These are phyloP conservation scores for Carex sylvatica DNA, from an alignment of 202 grass and related monocot genomes.

Conservation along the genomic window DNA sequence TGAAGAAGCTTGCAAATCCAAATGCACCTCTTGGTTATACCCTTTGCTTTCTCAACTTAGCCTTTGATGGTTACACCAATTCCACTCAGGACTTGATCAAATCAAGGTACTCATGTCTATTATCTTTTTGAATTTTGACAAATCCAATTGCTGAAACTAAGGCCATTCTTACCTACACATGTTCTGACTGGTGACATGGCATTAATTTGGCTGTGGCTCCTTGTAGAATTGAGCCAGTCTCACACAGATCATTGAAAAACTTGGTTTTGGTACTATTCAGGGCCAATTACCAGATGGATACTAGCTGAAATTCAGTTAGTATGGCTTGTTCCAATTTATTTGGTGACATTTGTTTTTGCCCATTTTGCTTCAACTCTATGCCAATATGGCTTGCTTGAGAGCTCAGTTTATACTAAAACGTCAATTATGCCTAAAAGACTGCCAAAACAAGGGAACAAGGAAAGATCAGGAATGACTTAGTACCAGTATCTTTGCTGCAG, in stretches of 20 bases:
- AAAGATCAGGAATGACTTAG: neutral
- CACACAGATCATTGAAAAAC: neutral
- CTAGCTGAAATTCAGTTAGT: neutral
- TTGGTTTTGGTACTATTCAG: neutral
- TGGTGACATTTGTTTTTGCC: neutral
- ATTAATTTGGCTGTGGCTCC: neutral
- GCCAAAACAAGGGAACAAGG: neutral
- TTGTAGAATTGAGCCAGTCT: neutral
- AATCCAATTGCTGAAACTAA: constrained; percentile 4
- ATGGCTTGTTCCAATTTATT: neutral
- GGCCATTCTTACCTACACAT: neutral
- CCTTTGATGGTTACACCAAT: constrained; percentile 95
- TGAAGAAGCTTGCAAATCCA: constrained; percentile 97
- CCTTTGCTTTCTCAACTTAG: constrained; percentile 95
- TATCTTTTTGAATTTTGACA: neutral
- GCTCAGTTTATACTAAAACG: neutral
- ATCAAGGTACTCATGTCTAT: constrained; percentile 52
- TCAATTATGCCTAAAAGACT: neutral
- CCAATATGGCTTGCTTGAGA: neutral
- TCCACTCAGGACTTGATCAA: constrained; percentile 97
- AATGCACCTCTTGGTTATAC: constrained; percentile 87
- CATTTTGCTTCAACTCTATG: neutral
- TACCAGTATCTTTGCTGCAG: neutral
- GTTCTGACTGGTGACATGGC: neutral
- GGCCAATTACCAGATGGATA: neutral